Evolutionary conservation across 1,284 basidiomycete species (phyloP), one percentile per base, ranked within the genome.

Genomic region (Anthracocystis setariae): DNA sequence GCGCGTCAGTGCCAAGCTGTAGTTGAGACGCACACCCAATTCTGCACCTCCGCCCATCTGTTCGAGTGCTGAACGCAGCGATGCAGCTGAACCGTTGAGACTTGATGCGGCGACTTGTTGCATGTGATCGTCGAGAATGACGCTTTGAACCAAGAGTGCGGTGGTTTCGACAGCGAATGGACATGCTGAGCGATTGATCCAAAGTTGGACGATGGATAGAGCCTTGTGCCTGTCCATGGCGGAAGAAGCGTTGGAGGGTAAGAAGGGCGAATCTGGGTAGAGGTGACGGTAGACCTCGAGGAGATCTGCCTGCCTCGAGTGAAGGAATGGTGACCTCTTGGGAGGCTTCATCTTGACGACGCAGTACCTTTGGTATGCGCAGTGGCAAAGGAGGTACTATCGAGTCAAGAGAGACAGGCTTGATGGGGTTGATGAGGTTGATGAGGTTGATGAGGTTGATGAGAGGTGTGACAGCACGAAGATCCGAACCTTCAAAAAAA

Each of bases 81-180:
- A 24, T 2, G 46, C 49, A 3, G 56, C 17, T 0, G 54, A 49
- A 20, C 56, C 50, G 24, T 33, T 12, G 10, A 46, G 25, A 15
- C 40, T 47, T 18, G 45, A 45, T 2, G 29, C 32, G 17, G 67
- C 64, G 21, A 68, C 40, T n/a, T 49, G 57, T 42, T 71, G 66
- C 58, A 78, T 67, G 48, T 58, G 58, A 18, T 71, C 52, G 37
- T 81, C 79, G 17, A 76, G 54, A 12, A 78, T 55, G 35, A 65
- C 46, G 43, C 74, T 70, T 35, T 78, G 67, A 5, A 79, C 57
- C 5, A 82, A 71, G 3, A 73, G 51, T 0, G 76, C 73, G n/a
- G 80, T 81, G 13, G 71, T 64, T 42, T 82, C 81, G 29, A 81
- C 74, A 2, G 80, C 79, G 37, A 76, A 72, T 2, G 81, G 80